A percentile compares a stretch with the other conserved stretches of the same genome.
These are phyloP conservation scores for Phytopythium sindhum DNA, from an alignment of 352 stramenopile genomes.

Conservation along the genomic window DNA sequence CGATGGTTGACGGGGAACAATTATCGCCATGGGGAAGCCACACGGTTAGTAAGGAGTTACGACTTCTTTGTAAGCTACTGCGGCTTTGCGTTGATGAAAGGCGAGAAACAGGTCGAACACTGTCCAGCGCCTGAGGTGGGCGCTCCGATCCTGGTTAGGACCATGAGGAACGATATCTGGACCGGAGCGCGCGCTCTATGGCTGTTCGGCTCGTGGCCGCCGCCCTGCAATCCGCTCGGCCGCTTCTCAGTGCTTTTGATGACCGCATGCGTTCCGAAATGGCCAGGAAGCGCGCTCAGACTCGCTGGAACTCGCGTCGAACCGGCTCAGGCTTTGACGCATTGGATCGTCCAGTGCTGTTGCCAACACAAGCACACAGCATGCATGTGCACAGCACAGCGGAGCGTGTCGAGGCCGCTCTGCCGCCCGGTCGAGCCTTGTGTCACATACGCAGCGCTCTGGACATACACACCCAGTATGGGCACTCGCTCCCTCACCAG, in stretches of 20 bases:
- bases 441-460: too few species aligned
- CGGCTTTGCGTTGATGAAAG: background rate
- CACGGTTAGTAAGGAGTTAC: too few species aligned
- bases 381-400: too few species aligned
- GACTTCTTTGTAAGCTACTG: too few species aligned
- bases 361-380: too few species aligned
- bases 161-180: background rate
- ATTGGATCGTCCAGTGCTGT: background rate
- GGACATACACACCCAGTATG: too few species aligned
- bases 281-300: background rate
- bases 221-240: background rate
- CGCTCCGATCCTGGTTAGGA: background rate
- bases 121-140: background rate
- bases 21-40: too few species aligned
- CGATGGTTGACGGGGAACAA: too few species aligned
- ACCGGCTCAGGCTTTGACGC: background rate
- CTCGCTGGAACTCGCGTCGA: background rate
- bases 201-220: too few species aligned
- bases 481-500: too few species aligned
- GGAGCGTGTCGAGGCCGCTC: too few species aligned
- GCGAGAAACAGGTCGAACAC: background rate
- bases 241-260: background rate
- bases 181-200: background rate
- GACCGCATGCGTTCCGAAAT: background rate
- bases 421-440: too few species aligned